Conservation (phyloP, 1,284 basidiomycete genomes). For the Irpex rosettiformis region DNA sequence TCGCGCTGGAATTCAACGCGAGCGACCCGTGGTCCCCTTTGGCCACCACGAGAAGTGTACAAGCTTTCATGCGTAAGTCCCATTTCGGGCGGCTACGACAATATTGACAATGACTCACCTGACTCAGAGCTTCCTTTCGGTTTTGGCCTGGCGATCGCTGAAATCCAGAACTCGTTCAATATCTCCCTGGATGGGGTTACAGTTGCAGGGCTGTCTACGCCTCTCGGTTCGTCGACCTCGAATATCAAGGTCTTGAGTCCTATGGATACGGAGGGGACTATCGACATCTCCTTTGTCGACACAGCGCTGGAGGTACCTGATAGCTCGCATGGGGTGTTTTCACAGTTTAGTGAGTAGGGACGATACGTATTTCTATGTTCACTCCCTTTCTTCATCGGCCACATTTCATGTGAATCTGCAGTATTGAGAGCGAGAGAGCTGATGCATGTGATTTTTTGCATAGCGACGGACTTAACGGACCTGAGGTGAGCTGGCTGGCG, state of each 20-base stretch:
- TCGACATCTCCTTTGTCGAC: conserved; percentile 62
- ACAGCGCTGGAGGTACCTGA: conserved; percentile 52
- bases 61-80: conserved; percentile 51
- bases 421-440: neutral
- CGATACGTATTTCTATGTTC: neutral
- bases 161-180: conserved; percentile 67
- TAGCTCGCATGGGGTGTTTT: conserved; percentile 48
- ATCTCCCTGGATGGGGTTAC: conserved; percentile 49
- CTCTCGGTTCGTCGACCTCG: conserved; percentile 57
- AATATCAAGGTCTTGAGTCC: conserved; percentile 46
- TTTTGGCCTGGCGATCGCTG: conserved; percentile 61
- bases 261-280: conserved; percentile 60
- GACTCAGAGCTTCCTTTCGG: conserved; percentile 59
- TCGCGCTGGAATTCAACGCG: conserved; percentile 57
- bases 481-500: conserved; percentile 25
- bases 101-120: neutral
- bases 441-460: neutral
- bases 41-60: conserved; percentile 55
- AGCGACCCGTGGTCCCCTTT: conserved; percentile 58
- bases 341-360: conserved; percentile 51
- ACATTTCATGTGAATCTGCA: neutral
- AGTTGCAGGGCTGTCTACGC: conserved; percentile 56
- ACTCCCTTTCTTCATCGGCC: neutral
- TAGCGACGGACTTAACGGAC: conserved; percentile 52
- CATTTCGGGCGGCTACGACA: neutral